Evolutionary conservation across 2,329 filamentous ascomycete species (phyloP).

Genomic region (Lecanoromycetidae sp.): DNA sequence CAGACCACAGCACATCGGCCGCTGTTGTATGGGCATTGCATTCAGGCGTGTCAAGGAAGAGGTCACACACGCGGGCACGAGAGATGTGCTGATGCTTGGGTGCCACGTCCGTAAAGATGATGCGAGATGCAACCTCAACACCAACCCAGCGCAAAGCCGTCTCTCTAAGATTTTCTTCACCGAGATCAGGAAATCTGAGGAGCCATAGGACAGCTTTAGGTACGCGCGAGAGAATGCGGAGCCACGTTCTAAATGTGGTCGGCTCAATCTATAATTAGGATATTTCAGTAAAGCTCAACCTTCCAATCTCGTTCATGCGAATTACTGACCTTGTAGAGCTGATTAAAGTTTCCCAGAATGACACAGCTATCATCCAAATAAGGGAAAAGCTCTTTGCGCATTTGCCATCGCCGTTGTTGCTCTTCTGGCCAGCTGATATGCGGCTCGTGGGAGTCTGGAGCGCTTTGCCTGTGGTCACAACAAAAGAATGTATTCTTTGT

Average conservation of each 20-base stretch:
- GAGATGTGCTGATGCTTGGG: slow-evolving; percentile 91
- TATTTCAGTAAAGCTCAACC: not conserved
- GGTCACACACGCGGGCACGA: slow-evolving; percentile 77
- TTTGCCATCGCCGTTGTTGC: slow-evolving; percentile 69
- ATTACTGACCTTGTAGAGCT: slow-evolving; percentile 77
- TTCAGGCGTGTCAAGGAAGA: slow-evolving; percentile 94
- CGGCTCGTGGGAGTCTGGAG: slow-evolving; percentile 56
- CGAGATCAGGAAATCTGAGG: slow-evolving; percentile 87
- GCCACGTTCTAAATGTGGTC: slow-evolving; percentile 88
- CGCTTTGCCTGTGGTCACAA: slow-evolving; percentile 89
- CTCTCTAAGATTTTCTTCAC: slow-evolving; percentile 69
- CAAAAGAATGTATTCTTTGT: slow-evolving; percentile 95
- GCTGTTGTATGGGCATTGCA: slow-evolving; percentile 98
- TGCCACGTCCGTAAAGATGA: slow-evolving; percentile 93
- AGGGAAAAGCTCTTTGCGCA: slow-evolving; percentile 89
- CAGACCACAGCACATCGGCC: slow-evolving; percentile 91
- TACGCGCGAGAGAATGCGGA: slow-evolving; percentile 73
- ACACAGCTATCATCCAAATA: slow-evolving; percentile 67
- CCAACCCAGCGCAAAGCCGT: slow-evolving; percentile 79
- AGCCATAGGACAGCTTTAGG: slow-evolving; percentile 91
- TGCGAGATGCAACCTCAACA: slow-evolving; percentile 67
- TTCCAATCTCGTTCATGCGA: too few relatives aligned
- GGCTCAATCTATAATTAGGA: slow-evolving; percentile 65
- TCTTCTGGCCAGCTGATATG: slow-evolving; percentile 71
- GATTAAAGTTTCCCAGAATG: slow-evolving; percentile 96